phyloP scores from a whole-genome alignment of 768 basidiomycete species.

The Candolleomyces aberdarensis region DNA sequence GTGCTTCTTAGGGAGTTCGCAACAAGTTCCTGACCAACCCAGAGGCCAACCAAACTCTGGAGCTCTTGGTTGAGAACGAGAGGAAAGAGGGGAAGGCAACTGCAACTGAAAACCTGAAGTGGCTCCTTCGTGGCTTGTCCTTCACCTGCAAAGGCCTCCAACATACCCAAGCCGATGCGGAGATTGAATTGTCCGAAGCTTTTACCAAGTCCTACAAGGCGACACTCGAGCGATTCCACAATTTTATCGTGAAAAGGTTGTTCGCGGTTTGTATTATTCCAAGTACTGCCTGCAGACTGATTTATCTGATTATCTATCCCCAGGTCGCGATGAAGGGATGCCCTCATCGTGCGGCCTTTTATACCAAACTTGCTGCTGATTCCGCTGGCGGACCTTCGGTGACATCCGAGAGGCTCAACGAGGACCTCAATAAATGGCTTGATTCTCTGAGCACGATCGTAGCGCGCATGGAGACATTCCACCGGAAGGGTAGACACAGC shows the following conservation, averaged over 20 bases:
- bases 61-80: slow-evolving; percentile 81
- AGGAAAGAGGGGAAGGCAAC: slow-evolving; percentile 81
- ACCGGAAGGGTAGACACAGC: slow-evolving; percentile 55
- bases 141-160: slow-evolving; percentile 87
- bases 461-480: slow-evolving; percentile 52
- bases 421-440: slow-evolving; percentile 68
- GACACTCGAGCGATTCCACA: slow-evolving; percentile 85
- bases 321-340: slow-evolving; percentile 66
- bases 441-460: slow-evolving; percentile 56
- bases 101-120: slow-evolving; percentile 90
- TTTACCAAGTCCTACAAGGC: slow-evolving; percentile 81
- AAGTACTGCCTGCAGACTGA: background rate
- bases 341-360: slow-evolving; percentile 67
- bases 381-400: slow-evolving; percentile 47
- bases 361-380: slow-evolving; percentile 61
- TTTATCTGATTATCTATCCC: background rate
- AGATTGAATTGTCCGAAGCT: slow-evolving; percentile 60
- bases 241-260: slow-evolving; percentile 65
- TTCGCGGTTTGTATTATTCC: slow-evolving; percentile 43
- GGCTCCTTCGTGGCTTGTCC: slow-evolving; percentile 87
- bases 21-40: slow-evolving; percentile 71
- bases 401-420: slow-evolving; percentile 47
- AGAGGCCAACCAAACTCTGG: slow-evolving; percentile 68
- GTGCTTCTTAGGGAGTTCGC: slow-evolving; percentile 73
- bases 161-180: slow-evolving; percentile 61